Conservation (phyloP, 2,329 filamentous ascomycete species). For the Alternaria sp. region DNA sequence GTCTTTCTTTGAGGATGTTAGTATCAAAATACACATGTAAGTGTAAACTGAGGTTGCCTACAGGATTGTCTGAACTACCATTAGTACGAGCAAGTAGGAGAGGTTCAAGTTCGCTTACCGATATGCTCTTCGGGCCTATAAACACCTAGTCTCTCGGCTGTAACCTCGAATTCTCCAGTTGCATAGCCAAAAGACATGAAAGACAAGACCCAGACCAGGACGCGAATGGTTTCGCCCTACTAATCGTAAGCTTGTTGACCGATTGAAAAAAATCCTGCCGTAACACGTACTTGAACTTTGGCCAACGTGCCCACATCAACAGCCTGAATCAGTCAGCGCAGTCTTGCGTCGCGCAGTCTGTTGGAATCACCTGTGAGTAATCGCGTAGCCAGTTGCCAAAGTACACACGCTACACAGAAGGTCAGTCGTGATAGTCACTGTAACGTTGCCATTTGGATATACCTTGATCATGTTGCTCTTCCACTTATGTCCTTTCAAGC, state of each 20-base stretch:
- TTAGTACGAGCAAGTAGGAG: slow-evolving; percentile 2
- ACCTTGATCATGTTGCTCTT: slow-evolving; percentile 58
- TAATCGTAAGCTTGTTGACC: slow-evolving; percentile 28
- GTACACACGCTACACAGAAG: slow-evolving; percentile 47
- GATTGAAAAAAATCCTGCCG: background rate
- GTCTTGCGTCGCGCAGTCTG: slow-evolving; percentile 31
- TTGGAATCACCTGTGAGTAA: slow-evolving; percentile 62
- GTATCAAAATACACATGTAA: slow-evolving; percentile 1
- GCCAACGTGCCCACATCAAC: slow-evolving; percentile 64
- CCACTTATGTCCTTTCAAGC: slow-evolving; percentile 55
- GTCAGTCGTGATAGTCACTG: slow-evolving; percentile 22
- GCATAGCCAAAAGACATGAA: slow-evolving; percentile 67
- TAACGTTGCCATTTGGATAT: slow-evolving; percentile 4
- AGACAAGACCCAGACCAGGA: slow-evolving; percentile 64
- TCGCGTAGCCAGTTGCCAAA: slow-evolving; percentile 61
- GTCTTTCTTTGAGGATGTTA: slow-evolving; percentile 37
- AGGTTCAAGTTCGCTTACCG: slow-evolving; percentile 16
- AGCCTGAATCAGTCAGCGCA: slow-evolving; percentile 58
- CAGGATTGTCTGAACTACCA: slow-evolving; percentile 38
- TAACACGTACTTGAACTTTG: slow-evolving; percentile 54
- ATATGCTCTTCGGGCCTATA: slow-evolving; percentile 62
- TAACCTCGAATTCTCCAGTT: slow-evolving; percentile 66
- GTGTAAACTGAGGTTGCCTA: background rate
- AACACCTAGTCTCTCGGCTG: slow-evolving; percentile 60
- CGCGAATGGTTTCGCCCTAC: slow-evolving; percentile 61